Base-by-base conservation (phyloP, 2,329 filamentous ascomycete species). In the Calonectria montana region DNA sequence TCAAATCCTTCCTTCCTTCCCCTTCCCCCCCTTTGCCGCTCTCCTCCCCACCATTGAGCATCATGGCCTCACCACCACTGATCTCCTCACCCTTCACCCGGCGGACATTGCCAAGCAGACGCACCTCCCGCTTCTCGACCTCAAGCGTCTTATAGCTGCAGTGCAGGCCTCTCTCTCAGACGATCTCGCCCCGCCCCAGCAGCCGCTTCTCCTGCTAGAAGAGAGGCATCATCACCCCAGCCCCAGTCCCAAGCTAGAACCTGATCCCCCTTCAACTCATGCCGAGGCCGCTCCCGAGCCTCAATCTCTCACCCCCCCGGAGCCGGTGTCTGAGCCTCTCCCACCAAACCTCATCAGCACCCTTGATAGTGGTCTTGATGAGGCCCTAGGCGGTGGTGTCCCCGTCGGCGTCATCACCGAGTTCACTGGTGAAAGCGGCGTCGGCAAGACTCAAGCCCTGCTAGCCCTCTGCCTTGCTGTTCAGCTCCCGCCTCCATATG, bases 361-460 rank as follows among this genome's bases (percentile, higher is more conserved):
- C 0, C 89, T 98, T 50, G 94, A 97, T 82, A 86, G 89, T 62
- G 83, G 84, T 43, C 87, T 99, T 37, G 96, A 99, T 76, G 82
- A 81, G 10, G 85, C 84, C 2, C 87, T 98, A 45, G 91, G 90
- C 71, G 96, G 96, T 59, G 97, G 97, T 23, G 89, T 98, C 67
- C 94, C 93, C 1, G 89, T 92, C 2, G 94, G 95, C 57, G 93
- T 93, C 83, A 87, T 99, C 79, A 95, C 94, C 9, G 97, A 99
- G 82, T 89, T 99, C 72, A 94, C 95, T 2, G 97, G 97, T 70
- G 97, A 98, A 86, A 97, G 95, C 75, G 97, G 96, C 78, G 94
- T 92, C 75, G 97, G 96, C 79, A 99, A 99, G 88, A 98, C 97
- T 1, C 97, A 99, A 83, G 91, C 98, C 79, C 92, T 98, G 31